These are phyloP conservation scores for Fusarium sterilihyphosum DNA, from an alignment of 2,329 filamentous ascomycete species.

Conservation along the genomic window DNA sequence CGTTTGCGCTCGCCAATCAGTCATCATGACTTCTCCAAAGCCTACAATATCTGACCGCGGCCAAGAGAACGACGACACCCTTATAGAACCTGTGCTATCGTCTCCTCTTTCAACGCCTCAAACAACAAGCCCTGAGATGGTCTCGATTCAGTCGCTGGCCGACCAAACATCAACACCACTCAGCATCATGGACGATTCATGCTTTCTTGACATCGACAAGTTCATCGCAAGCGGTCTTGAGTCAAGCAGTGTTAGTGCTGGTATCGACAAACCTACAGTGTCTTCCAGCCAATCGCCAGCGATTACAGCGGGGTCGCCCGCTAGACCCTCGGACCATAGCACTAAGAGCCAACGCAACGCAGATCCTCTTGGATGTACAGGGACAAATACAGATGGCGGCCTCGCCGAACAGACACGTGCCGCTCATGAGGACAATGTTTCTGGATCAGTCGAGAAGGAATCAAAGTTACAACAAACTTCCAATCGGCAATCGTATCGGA, in stretches of 20 bases:
- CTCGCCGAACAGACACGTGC: constrained; percentile 31
- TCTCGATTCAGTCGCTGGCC: constrained; percentile 44
- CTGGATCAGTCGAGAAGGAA: constrained; percentile 9
- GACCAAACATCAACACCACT: constrained; percentile 44
- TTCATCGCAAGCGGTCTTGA: constrained; percentile 17
- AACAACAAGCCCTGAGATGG: constrained; percentile 43
- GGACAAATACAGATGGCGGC: constrained; percentile 23
- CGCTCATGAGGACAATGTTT: constrained; percentile 18
- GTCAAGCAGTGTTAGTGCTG: constrained; percentile 26
- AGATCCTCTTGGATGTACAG: constrained; percentile 26
- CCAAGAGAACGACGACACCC: constrained; percentile 35
- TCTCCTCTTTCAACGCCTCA: constrained; percentile 40
- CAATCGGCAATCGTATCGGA: constrained; percentile 1
- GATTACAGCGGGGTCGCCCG: constrained; percentile 19
- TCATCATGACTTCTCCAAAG: constrained; percentile 33
- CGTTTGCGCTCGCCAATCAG: constrained; percentile 17
- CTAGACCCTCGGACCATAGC: constrained; percentile 18
- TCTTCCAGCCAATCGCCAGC: constrained; percentile 29
- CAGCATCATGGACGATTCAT: constrained; percentile 45
- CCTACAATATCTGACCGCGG: constrained; percentile 3
- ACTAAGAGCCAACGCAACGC: constrained; percentile 21
- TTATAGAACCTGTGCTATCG: constrained; percentile 31
- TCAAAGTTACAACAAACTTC: not conserved
- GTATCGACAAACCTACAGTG: constrained; percentile 29
- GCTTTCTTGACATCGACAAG: constrained; percentile 19